Percentiles rank a stretch among this genome's conserved stretches.
These are phyloP conservation scores for Dendrobium officinale DNA, from an alignment of 106 monocot species.

Conservation along the genomic window DNA sequence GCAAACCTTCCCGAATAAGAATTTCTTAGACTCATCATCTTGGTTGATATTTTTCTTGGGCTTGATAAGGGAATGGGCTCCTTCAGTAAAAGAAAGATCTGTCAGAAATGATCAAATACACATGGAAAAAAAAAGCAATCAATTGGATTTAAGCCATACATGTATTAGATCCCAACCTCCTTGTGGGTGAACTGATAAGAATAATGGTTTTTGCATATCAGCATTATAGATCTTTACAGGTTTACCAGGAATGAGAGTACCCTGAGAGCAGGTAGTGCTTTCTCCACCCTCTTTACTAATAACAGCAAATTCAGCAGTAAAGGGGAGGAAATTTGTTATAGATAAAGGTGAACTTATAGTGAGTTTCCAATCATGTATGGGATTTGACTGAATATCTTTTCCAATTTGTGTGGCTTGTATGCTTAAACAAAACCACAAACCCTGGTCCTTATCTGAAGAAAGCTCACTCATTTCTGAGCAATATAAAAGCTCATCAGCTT, in stretches of 20 bases:
- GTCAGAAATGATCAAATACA: constrained; percentile 8
- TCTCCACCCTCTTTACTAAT: constrained; percentile 28
- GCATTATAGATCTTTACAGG: constrained; percentile 67
- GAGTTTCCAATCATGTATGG: constrained; percentile 96
- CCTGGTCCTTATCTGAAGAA: constrained; percentile 25
- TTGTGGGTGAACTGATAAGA: constrained; percentile 65
- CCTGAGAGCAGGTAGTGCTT: constrained; percentile 28
- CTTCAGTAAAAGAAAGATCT: constrained; percentile 28
- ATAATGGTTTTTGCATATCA: constrained; percentile 61
- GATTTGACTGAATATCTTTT: constrained; percentile 76
- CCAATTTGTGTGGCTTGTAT: constrained; percentile 75
- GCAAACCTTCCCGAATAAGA: constrained; percentile 71
- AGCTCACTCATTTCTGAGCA: constrained; percentile 37
- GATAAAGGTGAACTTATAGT: constrained; percentile 61
- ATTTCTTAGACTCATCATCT: constrained; percentile 51
- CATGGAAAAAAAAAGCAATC: not conserved
- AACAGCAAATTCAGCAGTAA: constrained; percentile 61
- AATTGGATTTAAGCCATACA: constrained; percentile 33
- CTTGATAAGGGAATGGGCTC: constrained; percentile 71
- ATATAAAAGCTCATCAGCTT: constrained; percentile 58
- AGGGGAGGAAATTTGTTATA: constrained; percentile 72
- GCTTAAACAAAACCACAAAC: constrained; percentile 83
- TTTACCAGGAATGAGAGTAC: constrained; percentile 52
- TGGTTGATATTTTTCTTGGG: constrained; percentile 43
- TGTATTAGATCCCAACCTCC: constrained; percentile 73